Base-by-base conservation (phyloP, 768 basidiomycete genomes). In the Boletus rufocinnamomeus region DNA sequence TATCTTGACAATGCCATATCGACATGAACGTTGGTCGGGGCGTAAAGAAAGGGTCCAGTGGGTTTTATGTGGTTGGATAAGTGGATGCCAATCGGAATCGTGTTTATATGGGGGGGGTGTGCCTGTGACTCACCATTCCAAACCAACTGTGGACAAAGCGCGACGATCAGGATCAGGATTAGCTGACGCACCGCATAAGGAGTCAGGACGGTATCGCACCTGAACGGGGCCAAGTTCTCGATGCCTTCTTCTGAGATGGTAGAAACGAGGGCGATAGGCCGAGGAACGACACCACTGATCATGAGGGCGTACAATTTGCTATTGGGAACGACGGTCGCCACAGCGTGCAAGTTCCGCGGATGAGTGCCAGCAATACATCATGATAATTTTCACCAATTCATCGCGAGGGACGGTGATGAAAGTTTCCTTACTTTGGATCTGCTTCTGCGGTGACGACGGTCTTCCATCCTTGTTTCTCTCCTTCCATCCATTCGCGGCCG, bases 181-280 rank as follows among this genome's bases (percentile, higher is more conserved):
- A 40, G 19, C 19, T 19, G 4, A n/a, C 10, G 40, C 14, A 14
- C 5, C 14, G 34, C 34, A 34, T 34, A 13, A 0, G 14, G 8
- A 7, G 1, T 11, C 30, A 32, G 13, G 35, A 37, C 35, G 32
- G 4, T 19, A 14, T n/a, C 6, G 14, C 23, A 56, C 55, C 55
- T 77, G 62, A 78, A 77, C 1, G 74, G 74, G 1, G 76, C 73
- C 5, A 79, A 70, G 59, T 79, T 79, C 25, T 64, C 58, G 2
- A 66, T 50, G 2, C 76, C 77, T 1, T 69, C 53, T 21, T 62
- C 56, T 7, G 63, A 64, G 50, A 76, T 48, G n/a, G 76, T 71
- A 7, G 76, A 76, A 23, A 77, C 67, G 56, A 78, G 76, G 6
- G 76, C 77, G 49, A 80, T 75, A 6, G 78, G 77, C 13, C 77